Conservation (phyloP, 1,284 basidiomycete species). For the Puccinia hordei region DNA sequence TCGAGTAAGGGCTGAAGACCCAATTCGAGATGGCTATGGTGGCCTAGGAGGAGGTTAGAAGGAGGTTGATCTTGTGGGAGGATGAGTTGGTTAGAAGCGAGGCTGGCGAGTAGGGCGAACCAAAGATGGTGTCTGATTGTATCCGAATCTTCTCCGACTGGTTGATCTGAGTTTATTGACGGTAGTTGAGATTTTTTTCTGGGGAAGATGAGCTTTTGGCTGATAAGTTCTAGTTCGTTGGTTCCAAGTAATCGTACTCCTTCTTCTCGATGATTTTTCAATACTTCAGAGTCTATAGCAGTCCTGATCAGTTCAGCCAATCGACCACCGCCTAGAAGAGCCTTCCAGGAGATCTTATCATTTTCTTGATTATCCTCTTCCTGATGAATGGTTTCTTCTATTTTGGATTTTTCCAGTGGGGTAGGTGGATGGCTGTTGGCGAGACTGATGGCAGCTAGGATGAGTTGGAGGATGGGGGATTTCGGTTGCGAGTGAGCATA, state of each 20-base stretch:
- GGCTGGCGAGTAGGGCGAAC: slow-evolving; percentile 19
- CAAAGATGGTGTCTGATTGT: slow-evolving; percentile 17
- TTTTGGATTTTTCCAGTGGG: neutral
- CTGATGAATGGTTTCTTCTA: neutral
- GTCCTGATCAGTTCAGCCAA: slow-evolving; percentile 32
- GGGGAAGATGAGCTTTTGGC: slow-evolving; percentile 14
- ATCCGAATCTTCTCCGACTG: no score
- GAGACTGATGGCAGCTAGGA: slow-evolving; percentile 35
- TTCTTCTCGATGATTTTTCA: neutral
- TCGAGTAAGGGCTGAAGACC: slow-evolving; percentile 29
- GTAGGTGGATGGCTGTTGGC: slow-evolving; percentile 25
- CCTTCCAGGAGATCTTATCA: slow-evolving; percentile 47
- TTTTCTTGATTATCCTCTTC: slow-evolving; percentile 12
- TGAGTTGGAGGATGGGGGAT: slow-evolving; percentile 6
- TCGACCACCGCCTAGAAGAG: slow-evolving; percentile 35
- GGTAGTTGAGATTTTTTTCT: no score
- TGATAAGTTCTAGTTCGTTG: slow-evolving; percentile 15
- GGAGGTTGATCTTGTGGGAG: neutral
- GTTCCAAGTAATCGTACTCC: neutral
- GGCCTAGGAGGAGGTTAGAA: neutral
- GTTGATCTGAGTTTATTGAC: no score
- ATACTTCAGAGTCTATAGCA: neutral
- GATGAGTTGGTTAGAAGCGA: slow-evolving; percentile 23
- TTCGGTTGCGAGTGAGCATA: slow-evolving; percentile 16
- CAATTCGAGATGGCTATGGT: slow-evolving; percentile 29